Evolutionary conservation across 1,139 yeast genomes (phyloP), one percentile per base, ranked within the genome.

Genomic region (Nakaseomyces delphensis): DNA sequence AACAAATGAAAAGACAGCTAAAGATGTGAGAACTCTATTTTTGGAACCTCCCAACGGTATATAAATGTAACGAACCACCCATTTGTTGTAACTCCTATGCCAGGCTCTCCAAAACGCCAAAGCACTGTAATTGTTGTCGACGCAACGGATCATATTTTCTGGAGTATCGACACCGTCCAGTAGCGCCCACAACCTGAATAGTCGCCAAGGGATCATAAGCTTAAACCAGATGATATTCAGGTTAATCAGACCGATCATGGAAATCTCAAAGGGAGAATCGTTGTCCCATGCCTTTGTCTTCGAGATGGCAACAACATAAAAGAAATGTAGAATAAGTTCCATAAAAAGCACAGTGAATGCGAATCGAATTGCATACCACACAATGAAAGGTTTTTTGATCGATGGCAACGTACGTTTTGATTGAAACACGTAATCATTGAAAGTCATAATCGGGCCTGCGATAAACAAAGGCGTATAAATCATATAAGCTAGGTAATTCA

Each of bases 101-200:
- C 99, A 93, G 2, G 96, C 94, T 57, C 98, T 74, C 99, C 99
- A 93, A 62, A 93, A 93, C 9, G 94, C 87, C 48, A 85, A 64
- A 0, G 96, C 93, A 20, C 95, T 83, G 61, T 82, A 91, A 63
- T 91, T 93, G 63, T 93, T 86, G 61, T 86, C 84, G 77, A 93
- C 86, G 59, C 98, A 89, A 45, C 99, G 71, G 45, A 93, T 79
- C 98, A 93, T 93, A 57, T 93, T 93, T 60, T 93, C 99, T 1
- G 98, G 97, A 0, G 97, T 86, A 58, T 91, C 98, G 43, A 91
- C 85, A 0, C 86, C 86, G 63, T 93, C 98, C 14, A 85, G 56
- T 48, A 93, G 67, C 7, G 93, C 76, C 98, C 99, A 93, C 54
- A 91, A 69, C 49, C 99, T 70, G 66, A 93, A 93, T 42, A 91